Base-by-base conservation (phyloP, 805 yeast species). In the Starmerella apicola region DNA sequence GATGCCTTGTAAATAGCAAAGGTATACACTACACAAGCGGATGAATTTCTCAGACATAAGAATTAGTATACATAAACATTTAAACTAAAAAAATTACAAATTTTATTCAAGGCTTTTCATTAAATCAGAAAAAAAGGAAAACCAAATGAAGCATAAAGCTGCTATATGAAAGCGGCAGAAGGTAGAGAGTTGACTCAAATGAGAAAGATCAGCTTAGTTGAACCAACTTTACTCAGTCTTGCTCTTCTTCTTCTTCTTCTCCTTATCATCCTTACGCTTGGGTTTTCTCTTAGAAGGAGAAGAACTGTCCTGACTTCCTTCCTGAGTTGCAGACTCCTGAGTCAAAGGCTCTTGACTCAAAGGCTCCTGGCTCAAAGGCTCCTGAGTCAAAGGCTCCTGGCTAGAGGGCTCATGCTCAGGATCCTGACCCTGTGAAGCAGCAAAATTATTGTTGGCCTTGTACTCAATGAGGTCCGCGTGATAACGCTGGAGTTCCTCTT, bases 191-290 rank as follows among this genome's bases (percentile, higher is more conserved):
- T n/a, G n/a, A n/a, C n/a, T n/a, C n/a, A n/a, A n/a, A n/a, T n/a
- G n/a, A n/a, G n/a, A n/a, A n/a, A n/a, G n/a, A n/a, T n/a, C n/a
- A n/a, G n/a, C n/a, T n/a, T n/a, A n/a, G n/a, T n/a, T n/a, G n/a
- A n/a, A n/a, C n/a, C n/a, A n/a, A n/a, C n/a, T n/a, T 36, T 20
- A 24, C 18, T 32, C 41, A 15, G 32, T 5, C 22, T 28, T 20
- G 23, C 23, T 66, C 68, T 70, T 72, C 66, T 65, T 67, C 66
- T 70, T 66, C 64, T 67, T 65, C 58, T 67, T 64, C 61, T 66
- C 65, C 56, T 65, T 63, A 53, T 66, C 64, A 48, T 62, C 62
- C 64, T 55, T 61, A 57, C 65, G 65, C 37, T 58, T 56, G 42
- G 52, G 57, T 47, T 48, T 52, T 30, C 36, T 38, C 24, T 34